These are phyloP conservation scores for Quercus cerris DNA, from an alignment of 306 rosid species.

Conservation along the genomic window DNA sequence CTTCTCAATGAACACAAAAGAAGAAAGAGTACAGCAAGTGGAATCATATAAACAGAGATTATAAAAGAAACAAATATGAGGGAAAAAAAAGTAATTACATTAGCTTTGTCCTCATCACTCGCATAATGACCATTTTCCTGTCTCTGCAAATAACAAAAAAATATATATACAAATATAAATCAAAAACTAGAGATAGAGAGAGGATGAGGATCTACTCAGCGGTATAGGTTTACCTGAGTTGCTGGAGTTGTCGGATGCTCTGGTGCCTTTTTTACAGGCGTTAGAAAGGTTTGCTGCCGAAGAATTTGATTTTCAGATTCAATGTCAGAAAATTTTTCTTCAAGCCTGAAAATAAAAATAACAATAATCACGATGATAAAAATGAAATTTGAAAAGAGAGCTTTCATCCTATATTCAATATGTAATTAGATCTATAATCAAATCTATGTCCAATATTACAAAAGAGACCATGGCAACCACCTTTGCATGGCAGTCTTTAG, in stretches of 20 bases:
- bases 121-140: conserved; percentile 78
- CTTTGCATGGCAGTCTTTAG: conserved; percentile 95
- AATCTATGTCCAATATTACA: conserved; percentile 13
- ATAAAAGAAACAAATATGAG: not conserved
- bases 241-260: conserved; percentile 63
- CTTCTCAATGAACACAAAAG: conserved; percentile 19
- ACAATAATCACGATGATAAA: conserved; percentile 21
- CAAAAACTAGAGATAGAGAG: not conserved
- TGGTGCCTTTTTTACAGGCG: conserved; percentile 58
- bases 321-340: conserved; percentile 78
- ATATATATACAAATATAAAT: not conserved
- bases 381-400: not conserved
- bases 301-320: conserved; percentile 89
- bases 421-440: not conserved
- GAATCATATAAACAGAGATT: conserved; percentile 1
- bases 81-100: conserved; percentile 40
- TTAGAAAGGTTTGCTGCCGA: conserved; percentile 62
- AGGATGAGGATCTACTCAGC: not conserved
- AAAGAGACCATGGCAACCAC: conserved; percentile 38
- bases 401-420: not conserved
- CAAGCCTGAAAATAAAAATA: conserved; percentile 63
- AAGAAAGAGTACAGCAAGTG: not conserved
- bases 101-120: conserved; percentile 54
- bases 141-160: conserved; percentile 45
- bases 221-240: conserved; percentile 44